A percentile compares a stretch with the other conserved stretches of the same genome.
Evolutionary conservation across 2,329 filamentous ascomycete species (phyloP).

Genomic region (Beauveria varroae): DNA sequence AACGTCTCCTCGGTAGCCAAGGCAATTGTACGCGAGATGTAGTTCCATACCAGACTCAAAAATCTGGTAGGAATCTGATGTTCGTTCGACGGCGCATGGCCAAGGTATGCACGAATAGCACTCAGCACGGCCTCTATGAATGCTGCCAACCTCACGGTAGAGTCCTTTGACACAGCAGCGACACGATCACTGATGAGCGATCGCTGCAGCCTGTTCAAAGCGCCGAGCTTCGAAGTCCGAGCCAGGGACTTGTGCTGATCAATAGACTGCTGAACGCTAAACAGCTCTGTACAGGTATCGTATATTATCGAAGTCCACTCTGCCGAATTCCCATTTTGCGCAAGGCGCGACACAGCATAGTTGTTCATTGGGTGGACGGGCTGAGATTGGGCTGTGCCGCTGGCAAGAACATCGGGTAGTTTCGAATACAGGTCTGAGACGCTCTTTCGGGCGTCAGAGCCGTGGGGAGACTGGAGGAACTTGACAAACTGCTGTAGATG

Average conservation of each 20-base stretch:
- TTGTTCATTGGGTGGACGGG: constrained; percentile 55
- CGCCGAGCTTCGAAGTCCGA: constrained; percentile 41
- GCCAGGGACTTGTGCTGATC: constrained; percentile 34
- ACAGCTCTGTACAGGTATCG: constrained; percentile 41
- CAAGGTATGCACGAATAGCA: constrained; percentile 37
- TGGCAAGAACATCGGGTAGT: constrained; percentile 19
- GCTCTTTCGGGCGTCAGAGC: constrained; percentile 22
- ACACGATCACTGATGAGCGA: constrained; percentile 48
- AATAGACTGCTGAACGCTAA: constrained; percentile 33
- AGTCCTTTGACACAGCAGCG: constrained; percentile 51
- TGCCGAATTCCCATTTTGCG: constrained; percentile 28
- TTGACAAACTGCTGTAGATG: constrained; percentile 19
- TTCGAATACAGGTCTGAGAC: constrained; percentile 29
- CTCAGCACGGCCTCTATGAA: constrained; percentile 42
- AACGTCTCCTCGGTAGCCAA: constrained; percentile 40
- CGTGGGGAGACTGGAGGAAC: constrained; percentile 27
- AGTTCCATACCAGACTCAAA: constrained; percentile 37
- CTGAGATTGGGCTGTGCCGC: constrained; percentile 24
- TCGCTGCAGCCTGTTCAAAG: constrained; percentile 53
- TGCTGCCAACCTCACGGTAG: constrained; percentile 44
- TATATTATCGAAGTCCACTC: constrained; percentile 46
- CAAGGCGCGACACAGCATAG: constrained; percentile 39
- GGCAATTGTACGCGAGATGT: constrained; percentile 46
- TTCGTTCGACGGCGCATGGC: constrained; percentile 13
- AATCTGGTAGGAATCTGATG: constrained; percentile 23